Percentiles rank a stretch among this genome's conserved stretches.
phyloP scores from a whole-genome alignment of 2,329 filamentous ascomycete genomes.

The Aspergillus unguis region DNA sequence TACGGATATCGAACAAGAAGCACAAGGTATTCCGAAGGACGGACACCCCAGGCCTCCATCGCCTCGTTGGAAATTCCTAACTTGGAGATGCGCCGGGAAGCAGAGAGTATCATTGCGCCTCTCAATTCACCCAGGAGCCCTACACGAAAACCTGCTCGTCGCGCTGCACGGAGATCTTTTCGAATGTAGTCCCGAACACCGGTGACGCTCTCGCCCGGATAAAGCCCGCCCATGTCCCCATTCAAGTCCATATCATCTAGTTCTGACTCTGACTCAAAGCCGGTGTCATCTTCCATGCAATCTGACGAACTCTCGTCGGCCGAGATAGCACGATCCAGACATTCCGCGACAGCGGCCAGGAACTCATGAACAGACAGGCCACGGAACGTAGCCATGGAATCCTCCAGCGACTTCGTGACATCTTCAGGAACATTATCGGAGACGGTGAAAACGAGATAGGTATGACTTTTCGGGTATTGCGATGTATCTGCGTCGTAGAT shows the following conservation, averaged over 20 bases:
- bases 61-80: conserved; percentile 71
- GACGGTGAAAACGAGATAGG: conserved; percentile 56
- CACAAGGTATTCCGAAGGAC: conserved; percentile 65
- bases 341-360: conserved; percentile 15
- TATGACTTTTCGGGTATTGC: conserved; percentile 58
- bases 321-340: conserved; percentile 11
- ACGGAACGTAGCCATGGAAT: conserved; percentile 44
- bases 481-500: conserved; percentile 48
- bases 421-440: conserved; percentile 36
- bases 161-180: conserved; percentile 60
- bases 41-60: conserved; percentile 72
- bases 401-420: conserved; percentile 37
- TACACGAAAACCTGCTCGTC: conserved; percentile 66
- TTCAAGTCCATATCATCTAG: conserved; percentile 34
- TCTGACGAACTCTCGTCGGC: conserved; percentile 9
- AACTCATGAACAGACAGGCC: conserved; percentile 48
- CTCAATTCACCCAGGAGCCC: conserved; percentile 57
- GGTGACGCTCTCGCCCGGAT: not conserved
- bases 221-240: conserved; percentile 7
- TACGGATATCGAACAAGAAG: conserved; percentile 64
- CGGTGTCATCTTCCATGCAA: not conserved
- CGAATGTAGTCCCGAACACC: conserved; percentile 40
- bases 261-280: too few species aligned
- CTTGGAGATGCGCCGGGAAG: conserved; percentile 67
- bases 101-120: conserved; percentile 55